Percentiles rank a stretch among this genome's conserved stretches.
These are phyloP conservation scores for Acer saccharum DNA, from an alignment of 345 rosid species.

Conservation along the genomic window DNA sequence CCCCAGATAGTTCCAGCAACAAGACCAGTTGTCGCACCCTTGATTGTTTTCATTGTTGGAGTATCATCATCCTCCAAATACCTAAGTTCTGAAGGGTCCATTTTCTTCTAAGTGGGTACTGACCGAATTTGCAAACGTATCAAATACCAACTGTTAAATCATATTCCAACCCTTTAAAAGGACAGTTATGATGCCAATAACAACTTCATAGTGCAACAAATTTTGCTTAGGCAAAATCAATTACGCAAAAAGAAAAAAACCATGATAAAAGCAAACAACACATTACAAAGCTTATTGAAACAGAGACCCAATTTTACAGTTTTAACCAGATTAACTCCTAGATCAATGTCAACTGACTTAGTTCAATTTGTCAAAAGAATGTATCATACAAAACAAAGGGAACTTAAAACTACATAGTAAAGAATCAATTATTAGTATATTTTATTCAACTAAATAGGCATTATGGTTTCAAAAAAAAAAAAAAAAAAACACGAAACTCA, in stretches of 20 bases:
- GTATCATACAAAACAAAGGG: background rate
- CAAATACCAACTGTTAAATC: background rate
- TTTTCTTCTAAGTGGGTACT: conserved; percentile 33
- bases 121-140: conserved; percentile 8
- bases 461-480: too few species aligned
- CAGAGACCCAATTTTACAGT: background rate
- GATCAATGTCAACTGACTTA: background rate
- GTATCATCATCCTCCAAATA: conserved; percentile 83
- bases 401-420: background rate
- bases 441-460: background rate
- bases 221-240: too few species aligned
- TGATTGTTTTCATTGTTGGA: conserved; percentile 73
- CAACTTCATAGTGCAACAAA: background rate
- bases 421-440: background rate
- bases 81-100: conserved; percentile 86
- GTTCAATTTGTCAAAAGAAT: background rate
- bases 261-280: background rate
- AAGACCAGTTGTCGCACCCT: conserved; percentile 82
- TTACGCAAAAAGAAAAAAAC: too few species aligned
- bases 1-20: conserved; percentile 89
- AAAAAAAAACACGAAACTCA: background rate
- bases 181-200: background rate
- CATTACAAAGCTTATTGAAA: too few species aligned
- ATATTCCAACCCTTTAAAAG: background rate
- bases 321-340: background rate